These are phyloP conservation scores for Allantophomopsis lycopodina DNA, from an alignment of 2,329 filamentous ascomycete species.

Conservation along the genomic window DNA sequence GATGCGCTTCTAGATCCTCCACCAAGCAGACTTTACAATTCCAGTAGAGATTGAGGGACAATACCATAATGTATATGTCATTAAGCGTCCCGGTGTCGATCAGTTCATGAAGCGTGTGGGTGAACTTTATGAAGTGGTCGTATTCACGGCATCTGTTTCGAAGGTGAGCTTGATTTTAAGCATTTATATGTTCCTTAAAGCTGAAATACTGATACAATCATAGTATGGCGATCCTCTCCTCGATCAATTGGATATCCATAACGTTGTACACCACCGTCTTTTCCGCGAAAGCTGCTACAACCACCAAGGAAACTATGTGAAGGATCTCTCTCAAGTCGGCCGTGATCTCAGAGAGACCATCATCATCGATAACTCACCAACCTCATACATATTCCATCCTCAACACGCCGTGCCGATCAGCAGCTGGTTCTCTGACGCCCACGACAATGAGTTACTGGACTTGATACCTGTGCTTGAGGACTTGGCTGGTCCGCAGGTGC, in stretches of 20 bases:
- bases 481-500: conserved; percentile 74
- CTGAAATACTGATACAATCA: conserved; percentile 5
- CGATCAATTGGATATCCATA: conserved; percentile 93
- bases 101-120: conserved; percentile 98
- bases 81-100: conserved; percentile 96
- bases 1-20: conserved; percentile 56
- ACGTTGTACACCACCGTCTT: conserved; percentile 87
- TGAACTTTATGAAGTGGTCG: conserved; percentile 94
- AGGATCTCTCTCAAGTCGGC: conserved; percentile 94
- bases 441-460: conserved; percentile 96
- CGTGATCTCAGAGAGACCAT: conserved; percentile 94
- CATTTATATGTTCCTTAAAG: background rate
- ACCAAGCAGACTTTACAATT: conserved; percentile 97
- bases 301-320: conserved; percentile 98
- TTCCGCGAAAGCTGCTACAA: conserved; percentile 99
- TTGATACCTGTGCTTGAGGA: conserved; percentile 97
- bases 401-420: conserved; percentile 98
- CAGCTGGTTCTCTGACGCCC: conserved; percentile 99
- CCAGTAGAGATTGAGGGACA: conserved; percentile 98
- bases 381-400: conserved; percentile 98
- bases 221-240: conserved; percentile 93
- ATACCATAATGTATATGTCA: conserved; percentile 98
- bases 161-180: conserved; percentile 46
- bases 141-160: conserved; percentile 96
- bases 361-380: conserved; percentile 98